phyloP scores from a whole-genome alignment of 306 rosid species.

The Elaeagnus macrophylla region DNA sequence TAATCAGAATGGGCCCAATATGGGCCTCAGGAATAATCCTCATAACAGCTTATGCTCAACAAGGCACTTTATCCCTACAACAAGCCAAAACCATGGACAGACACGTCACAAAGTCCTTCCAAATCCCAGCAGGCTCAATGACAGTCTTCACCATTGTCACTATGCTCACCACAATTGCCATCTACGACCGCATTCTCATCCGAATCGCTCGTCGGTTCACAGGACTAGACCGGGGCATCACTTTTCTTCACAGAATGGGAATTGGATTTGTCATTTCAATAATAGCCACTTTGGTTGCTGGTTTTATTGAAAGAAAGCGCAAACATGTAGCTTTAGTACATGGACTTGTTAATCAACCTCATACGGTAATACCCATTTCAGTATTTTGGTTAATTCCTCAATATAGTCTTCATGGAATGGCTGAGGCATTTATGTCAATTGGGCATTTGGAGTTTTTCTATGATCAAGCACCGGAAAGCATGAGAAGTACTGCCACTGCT shows the following conservation, averaged over 20 bases:
- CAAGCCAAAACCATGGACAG: slow-evolving; percentile 90
- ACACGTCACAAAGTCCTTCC: slow-evolving; percentile 44
- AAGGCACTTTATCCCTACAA: slow-evolving; percentile 65
- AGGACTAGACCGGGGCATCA: slow-evolving; percentile 79
- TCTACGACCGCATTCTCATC: slow-evolving; percentile 64
- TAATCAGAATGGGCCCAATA: slow-evolving; percentile 88
- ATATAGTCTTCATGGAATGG: slow-evolving; percentile 80
- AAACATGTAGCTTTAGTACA: slow-evolving; percentile 41
- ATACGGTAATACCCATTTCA: slow-evolving; percentile 51
- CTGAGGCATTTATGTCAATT: slow-evolving; percentile 92
- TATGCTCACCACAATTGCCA: slow-evolving; percentile 64
- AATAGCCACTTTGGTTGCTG: slow-evolving; percentile 66
- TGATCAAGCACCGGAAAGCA: slow-evolving; percentile 89
- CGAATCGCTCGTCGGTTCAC: slow-evolving; percentile 54
- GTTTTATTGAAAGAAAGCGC: slow-evolving; percentile 61
- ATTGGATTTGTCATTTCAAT: slow-evolving; percentile 69
- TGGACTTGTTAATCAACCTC: slow-evolving; percentile 37
- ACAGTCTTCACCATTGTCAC: slow-evolving; percentile 48
- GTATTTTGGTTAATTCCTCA: slow-evolving; percentile 88
- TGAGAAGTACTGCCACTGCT: slow-evolving; percentile 84
- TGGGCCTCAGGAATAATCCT: slow-evolving; percentile 92
- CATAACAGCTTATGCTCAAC: slow-evolving; percentile 87
- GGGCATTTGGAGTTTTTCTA: slow-evolving; percentile 91
- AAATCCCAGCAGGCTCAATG: slow-evolving; percentile 96
- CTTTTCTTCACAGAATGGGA: slow-evolving; percentile 76